Percentiles rank a stretch among this genome's conserved stretches.
These are phyloP conservation scores for Thalia dealbata DNA, from an alignment of 176 grass and related monocot species.

Conservation along the genomic window DNA sequence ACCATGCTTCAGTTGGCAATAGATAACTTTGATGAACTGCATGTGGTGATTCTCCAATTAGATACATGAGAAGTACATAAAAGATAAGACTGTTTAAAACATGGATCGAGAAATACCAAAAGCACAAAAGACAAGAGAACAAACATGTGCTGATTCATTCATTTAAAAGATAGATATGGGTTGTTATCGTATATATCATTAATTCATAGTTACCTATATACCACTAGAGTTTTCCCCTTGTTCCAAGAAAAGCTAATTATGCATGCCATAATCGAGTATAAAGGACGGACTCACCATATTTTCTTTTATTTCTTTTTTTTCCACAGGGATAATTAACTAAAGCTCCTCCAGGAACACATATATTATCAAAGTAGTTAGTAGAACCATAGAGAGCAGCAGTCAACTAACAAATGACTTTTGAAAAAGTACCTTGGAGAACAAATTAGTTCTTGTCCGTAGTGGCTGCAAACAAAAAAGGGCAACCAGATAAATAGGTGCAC, in stretches of 20 bases:
- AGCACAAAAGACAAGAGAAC: background rate
- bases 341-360: background rate
- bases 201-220: no score
- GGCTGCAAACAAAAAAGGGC: constrained; percentile 38
- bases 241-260: background rate
- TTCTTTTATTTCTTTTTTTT: background rate
- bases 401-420: background rate
- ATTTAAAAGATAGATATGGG: background rate
- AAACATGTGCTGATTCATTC: background rate
- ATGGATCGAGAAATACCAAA: background rate
- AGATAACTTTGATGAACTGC: constrained; percentile 78
- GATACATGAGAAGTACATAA: background rate
- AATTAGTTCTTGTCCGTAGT: constrained; percentile 65
- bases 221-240: background rate
- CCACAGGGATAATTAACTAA: background rate
- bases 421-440: constrained; percentile 65
- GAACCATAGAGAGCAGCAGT: background rate
- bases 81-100: background rate
- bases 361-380: background rate
- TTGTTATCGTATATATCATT: background rate
- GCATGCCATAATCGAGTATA: background rate
- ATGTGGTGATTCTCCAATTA: background rate
- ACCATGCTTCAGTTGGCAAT: constrained; percentile 64
- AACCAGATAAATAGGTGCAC: constrained; percentile 10
- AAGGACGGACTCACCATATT: background rate